Evolutionary conservation across 2,329 filamentous ascomycete species (phyloP).

Genomic region (Leptographium flavum): DNA sequence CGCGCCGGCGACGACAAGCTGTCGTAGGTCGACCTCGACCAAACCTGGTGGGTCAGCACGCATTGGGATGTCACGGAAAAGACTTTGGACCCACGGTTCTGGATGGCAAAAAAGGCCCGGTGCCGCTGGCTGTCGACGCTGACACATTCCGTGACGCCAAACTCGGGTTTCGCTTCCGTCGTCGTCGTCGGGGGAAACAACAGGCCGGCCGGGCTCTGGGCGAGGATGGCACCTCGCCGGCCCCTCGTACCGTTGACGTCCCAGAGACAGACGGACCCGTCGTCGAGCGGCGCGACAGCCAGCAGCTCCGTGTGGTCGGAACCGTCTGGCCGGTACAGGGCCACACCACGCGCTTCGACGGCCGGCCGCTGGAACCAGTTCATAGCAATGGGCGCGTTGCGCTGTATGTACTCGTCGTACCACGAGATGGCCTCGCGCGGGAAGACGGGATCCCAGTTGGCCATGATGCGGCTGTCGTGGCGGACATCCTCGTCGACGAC

Average conservation of each 20-base stretch:
- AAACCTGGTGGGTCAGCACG: slow-evolving; percentile 29
- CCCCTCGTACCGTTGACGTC: slow-evolving; percentile 47
- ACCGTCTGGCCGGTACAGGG: slow-evolving; percentile 43
- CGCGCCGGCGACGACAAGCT: slow-evolving; percentile 52
- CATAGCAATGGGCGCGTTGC: slow-evolving; percentile 58
- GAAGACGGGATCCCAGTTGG: slow-evolving; percentile 74
- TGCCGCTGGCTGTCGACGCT: slow-evolving; percentile 56
- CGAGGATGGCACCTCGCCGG: slow-evolving; percentile 47
- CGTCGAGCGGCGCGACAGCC: slow-evolving; percentile 66
- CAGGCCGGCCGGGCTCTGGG: slow-evolving; percentile 50
- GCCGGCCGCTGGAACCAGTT: slow-evolving; percentile 62
- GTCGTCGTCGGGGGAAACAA: slow-evolving; percentile 36
- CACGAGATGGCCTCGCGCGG: slow-evolving; percentile 60
- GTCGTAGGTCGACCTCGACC: slow-evolving; percentile 69
- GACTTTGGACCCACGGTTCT: slow-evolving; percentile 38
- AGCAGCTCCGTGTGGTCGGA: slow-evolving; percentile 32
- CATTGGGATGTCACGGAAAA: background rate
- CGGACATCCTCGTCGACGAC: slow-evolving; percentile 2
- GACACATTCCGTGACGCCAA: slow-evolving; percentile 65
- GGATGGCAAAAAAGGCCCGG: slow-evolving; percentile 67
- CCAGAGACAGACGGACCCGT: slow-evolving; percentile 82
- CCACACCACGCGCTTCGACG: slow-evolving; percentile 60
- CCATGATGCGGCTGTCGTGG: slow-evolving; percentile 42
- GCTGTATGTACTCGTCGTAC: slow-evolving; percentile 81
- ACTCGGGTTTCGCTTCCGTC: slow-evolving; percentile 50